Evolutionary conservation across 2,329 filamentous ascomycete genomes (phyloP).

Genomic region (Pyrenochaeta sp.): DNA sequence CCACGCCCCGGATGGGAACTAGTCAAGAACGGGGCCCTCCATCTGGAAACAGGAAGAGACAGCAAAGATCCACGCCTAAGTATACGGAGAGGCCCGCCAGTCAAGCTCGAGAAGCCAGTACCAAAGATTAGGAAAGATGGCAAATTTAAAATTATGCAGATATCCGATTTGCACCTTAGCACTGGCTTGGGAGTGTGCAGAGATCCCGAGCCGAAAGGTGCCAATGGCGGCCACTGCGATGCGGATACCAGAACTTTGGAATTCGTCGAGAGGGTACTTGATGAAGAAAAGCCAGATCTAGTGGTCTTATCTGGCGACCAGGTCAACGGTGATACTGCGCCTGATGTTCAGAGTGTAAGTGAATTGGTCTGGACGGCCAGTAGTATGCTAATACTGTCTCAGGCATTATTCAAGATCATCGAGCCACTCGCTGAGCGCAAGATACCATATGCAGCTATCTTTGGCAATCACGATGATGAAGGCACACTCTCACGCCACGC

Average conservation of each 20-base stretch:
- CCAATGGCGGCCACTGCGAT: slow-evolving; percentile 81
- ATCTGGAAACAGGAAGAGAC: slow-evolving; percentile 71
- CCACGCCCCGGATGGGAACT: slow-evolving; percentile 86
- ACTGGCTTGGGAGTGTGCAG: slow-evolving; percentile 87
- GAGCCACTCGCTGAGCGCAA: slow-evolving; percentile 84
- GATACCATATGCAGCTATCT: slow-evolving; percentile 92
- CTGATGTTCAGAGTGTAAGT: slow-evolving; percentile 83
- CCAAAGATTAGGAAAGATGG: slow-evolving; percentile 86
- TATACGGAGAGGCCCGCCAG: slow-evolving; percentile 75
- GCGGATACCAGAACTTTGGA: slow-evolving; percentile 91
- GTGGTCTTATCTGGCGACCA: slow-evolving; percentile 94
- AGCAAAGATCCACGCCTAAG: slow-evolving; percentile 77
- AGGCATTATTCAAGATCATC: slow-evolving; percentile 93
- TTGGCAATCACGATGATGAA: slow-evolving; percentile 98
- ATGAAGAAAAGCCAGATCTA: slow-evolving; percentile 92
- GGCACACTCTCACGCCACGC: slow-evolving; percentile 76
- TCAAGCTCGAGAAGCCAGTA: slow-evolving; percentile 71
- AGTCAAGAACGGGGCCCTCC: slow-evolving; percentile 68
- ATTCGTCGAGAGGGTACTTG: slow-evolving; percentile 82
- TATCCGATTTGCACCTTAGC: slow-evolving; percentile 92
- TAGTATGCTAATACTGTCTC: slow-evolving; percentile 21
- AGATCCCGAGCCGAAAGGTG: slow-evolving; percentile 79
- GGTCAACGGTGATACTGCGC: slow-evolving; percentile 91
- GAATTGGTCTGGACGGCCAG: slow-evolving; percentile 5
- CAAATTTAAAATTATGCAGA: slow-evolving; percentile 96